phyloP scores from a whole-genome alignment of 2,329 filamentous ascomycete genomes.

The Cylindrodendrum hubeiense region DNA sequence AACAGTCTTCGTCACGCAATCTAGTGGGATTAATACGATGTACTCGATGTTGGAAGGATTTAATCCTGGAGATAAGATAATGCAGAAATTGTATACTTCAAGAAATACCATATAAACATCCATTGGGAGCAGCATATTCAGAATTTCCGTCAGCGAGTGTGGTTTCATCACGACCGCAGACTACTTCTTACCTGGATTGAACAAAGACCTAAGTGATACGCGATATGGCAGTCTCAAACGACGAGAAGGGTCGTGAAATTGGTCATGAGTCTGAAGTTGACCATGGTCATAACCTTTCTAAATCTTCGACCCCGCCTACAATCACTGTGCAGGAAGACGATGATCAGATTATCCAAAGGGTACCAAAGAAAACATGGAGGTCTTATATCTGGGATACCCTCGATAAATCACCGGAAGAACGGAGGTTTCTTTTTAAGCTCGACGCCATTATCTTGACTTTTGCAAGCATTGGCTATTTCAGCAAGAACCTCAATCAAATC shows the following conservation, averaged over 20 bases:
- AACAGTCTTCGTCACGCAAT: constrained; percentile 8
- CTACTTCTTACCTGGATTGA: neutral
- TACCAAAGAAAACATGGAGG: constrained; percentile 48
- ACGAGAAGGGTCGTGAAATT: constrained; percentile 4
- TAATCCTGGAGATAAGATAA: neutral
- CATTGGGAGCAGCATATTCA: neutral
- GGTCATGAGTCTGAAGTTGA: neutral
- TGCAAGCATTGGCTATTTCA: constrained; percentile 52
- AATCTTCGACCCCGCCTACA: neutral
- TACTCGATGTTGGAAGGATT: neutral
- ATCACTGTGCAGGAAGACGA: neutral
- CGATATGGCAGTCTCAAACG: neutral
- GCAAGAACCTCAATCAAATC: constrained; percentile 52
- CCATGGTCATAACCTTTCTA: neutral
- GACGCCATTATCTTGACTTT: constrained; percentile 54
- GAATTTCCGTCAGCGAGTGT: neutral
- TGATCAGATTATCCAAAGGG: constrained; percentile 5
- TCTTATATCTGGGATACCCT: constrained; percentile 63
- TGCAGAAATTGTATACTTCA: neutral
- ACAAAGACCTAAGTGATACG: neutral
- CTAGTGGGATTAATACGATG: constrained; percentile 14
- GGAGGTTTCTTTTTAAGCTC: constrained; percentile 56
- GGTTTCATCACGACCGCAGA: neutral
- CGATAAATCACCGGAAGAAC: constrained; percentile 55
- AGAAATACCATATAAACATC: neutral